These are phyloP conservation scores for Cicer bijugum DNA, from an alignment of 306 rosid species.

Conservation along the genomic window DNA sequence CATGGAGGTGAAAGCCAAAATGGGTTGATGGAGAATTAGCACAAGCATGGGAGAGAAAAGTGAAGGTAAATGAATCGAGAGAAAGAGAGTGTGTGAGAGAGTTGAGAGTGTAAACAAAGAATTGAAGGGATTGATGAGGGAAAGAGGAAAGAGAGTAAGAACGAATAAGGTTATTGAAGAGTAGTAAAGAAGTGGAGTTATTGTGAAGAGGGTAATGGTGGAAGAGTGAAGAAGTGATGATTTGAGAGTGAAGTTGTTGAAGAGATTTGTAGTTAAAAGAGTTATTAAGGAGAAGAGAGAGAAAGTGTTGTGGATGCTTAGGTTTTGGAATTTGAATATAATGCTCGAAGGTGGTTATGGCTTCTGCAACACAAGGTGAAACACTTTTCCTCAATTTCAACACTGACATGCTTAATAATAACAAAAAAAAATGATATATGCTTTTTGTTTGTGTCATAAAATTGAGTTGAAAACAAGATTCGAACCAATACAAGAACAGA, in stretches of 20 bases:
- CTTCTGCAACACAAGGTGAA: constrained; percentile 15
- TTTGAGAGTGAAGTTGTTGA: constrained; percentile 60
- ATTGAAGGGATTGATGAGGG: constrained; percentile 56
- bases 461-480: no score
- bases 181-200: constrained; percentile 39
- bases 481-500: no score
- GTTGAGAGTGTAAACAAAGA: constrained; percentile 43
- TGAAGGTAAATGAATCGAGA: constrained; percentile 63
- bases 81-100: constrained; percentile 36
- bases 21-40: constrained; percentile 36
- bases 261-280: constrained; percentile 43
- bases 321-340: constrained; percentile 8
- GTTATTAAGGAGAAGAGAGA: constrained; percentile 58
- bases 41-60: constrained; percentile 64
- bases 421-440: neutral
- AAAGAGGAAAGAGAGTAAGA: constrained; percentile 48
- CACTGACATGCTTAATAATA: constrained; percentile 28
- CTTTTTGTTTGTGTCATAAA: no score
- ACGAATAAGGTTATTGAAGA: constrained; percentile 62
- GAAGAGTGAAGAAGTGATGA: constrained; percentile 59
- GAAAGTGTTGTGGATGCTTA: constrained; percentile 52
- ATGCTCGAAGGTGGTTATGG: neutral
- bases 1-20: constrained; percentile 63
- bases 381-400: constrained; percentile 31
- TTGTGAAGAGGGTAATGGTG: constrained; percentile 34